phyloP scores from a whole-genome alignment of 306 rosid genomes.

The Styphnolobium japonicum region DNA sequence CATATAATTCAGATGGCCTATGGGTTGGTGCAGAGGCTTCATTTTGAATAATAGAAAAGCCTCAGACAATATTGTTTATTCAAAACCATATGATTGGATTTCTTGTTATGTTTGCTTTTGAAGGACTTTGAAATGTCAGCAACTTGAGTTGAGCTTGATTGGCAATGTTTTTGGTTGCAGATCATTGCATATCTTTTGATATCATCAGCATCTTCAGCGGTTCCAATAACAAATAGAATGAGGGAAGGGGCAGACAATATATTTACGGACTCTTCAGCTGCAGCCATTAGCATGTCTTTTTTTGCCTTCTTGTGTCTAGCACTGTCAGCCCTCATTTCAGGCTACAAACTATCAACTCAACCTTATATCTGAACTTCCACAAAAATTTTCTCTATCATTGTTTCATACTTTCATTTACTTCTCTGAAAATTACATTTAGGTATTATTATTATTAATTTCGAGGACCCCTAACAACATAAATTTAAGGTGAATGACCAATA shows the following conservation, averaged over 20 bases:
- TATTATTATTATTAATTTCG: too few species aligned
- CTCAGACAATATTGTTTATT: background rate
- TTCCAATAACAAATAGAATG: conserved; percentile 66
- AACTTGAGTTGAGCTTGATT: background rate
- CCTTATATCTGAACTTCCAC: conserved; percentile 46
- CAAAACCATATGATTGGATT: conserved; percentile 14
- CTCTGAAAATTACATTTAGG: background rate
- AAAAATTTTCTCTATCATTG: background rate
- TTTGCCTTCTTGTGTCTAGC: conserved; percentile 62
- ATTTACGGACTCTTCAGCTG: conserved; percentile 61
- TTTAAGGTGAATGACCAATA: too few species aligned
- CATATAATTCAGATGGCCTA: background rate
- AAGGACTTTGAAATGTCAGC: background rate
- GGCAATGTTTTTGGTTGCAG: conserved; percentile 38
- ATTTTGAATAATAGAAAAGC: conserved; percentile 30
- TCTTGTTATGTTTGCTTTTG: background rate
- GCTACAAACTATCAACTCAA: conserved; percentile 56
- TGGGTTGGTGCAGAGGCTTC: background rate
- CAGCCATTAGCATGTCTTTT: conserved; percentile 70
- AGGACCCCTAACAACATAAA: too few species aligned
- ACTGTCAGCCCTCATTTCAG: conserved; percentile 58
- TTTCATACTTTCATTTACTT: conserved; percentile 24
- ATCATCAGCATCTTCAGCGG: conserved; percentile 71
- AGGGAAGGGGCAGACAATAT: conserved; percentile 62
- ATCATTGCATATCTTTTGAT: conserved; percentile 70